A percentile compares a stretch with the other conserved stretches of the same genome.
These are phyloP conservation scores for Fragaria vesca DNA, from an alignment of 306 rosid genomes.

Conservation along the genomic window DNA sequence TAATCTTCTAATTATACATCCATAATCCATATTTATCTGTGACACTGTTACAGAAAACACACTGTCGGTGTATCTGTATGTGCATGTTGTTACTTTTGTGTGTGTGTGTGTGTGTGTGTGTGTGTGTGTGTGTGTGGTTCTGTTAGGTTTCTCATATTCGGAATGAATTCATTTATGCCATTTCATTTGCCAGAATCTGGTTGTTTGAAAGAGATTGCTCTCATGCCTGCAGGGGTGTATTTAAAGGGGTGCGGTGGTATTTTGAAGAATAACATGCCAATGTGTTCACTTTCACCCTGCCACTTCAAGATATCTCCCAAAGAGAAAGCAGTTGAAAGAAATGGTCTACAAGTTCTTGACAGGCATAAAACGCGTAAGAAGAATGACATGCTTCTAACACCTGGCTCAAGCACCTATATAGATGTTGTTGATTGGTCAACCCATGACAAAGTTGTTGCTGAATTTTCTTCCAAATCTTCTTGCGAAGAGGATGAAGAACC, in stretches of 20 bases:
- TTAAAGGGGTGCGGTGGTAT: constrained; percentile 50
- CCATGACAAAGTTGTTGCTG: constrained; percentile 50
- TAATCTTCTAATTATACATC: background rate
- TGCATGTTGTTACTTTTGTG: background rate
- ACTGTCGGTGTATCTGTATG: background rate
- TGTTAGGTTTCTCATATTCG: background rate
- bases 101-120: background rate
- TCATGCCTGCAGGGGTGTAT: constrained; percentile 70
- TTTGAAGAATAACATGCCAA: constrained; percentile 52
- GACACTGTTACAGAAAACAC: background rate
- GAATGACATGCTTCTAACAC: constrained; percentile 40
- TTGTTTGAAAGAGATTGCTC: constrained; percentile 27
- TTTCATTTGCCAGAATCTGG: constrained; percentile 10
- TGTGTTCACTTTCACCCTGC: constrained; percentile 68
- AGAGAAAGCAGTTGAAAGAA: constrained; percentile 49
- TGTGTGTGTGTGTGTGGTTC: background rate
- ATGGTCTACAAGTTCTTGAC: constrained; percentile 49
- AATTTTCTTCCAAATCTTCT: constrained; percentile 50
- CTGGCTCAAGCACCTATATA: constrained; percentile 43
- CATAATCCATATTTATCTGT: background rate
- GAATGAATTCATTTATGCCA: background rate
- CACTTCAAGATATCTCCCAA: constrained; percentile 52
- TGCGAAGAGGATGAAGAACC: constrained; percentile 44
- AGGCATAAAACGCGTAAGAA: constrained; percentile 39
- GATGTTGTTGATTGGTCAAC: constrained; percentile 56